Evolutionary conservation across 192 early-diverging fungal genomes (phyloP).

Genomic region (Mortierella alpina): DNA sequence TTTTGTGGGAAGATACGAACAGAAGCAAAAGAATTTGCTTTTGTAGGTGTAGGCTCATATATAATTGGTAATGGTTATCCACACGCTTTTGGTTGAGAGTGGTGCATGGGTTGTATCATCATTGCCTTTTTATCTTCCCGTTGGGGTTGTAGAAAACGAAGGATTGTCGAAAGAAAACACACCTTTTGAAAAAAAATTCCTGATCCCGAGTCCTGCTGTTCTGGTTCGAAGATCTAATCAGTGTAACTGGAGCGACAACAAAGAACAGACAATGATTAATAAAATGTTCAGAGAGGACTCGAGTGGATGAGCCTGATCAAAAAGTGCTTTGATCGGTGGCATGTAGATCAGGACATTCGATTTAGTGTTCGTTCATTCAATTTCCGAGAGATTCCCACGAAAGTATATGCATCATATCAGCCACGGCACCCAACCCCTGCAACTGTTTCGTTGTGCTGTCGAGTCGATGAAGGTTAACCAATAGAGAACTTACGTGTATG

Average conservation of each 20-base stretch:
- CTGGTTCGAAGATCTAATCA: not conserved
- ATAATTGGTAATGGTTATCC: slow-evolving; percentile 56
- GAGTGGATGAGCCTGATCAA: not conserved
- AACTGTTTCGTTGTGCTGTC: not conserved
- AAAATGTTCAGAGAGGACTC: not conserved
- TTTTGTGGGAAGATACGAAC: not conserved
- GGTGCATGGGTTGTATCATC: slow-evolving; percentile 58
- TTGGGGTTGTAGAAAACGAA: not conserved
- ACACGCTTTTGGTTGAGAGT: slow-evolving; percentile 59
- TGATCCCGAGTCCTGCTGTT: not conserved
- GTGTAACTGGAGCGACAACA: not conserved
- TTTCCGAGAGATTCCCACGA: slow-evolving; percentile 60
- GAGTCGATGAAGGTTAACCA: not conserved
- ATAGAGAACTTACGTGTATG: slow-evolving; percentile 8
- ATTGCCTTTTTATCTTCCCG: slow-evolving; percentile 19
- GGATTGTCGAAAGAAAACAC: slow-evolving; percentile 6
- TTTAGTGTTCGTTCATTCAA: slow-evolving; percentile 52
- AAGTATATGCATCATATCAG: slow-evolving; percentile 54
- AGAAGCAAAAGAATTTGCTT: not conserved
- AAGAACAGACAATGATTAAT: not conserved
- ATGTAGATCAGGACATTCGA: slow-evolving; percentile 56
- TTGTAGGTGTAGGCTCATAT: slow-evolving; percentile 36
- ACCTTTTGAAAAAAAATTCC: slow-evolving; percentile 13
- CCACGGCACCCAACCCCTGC: not conserved
- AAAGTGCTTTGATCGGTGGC: not conserved